phyloP scores from a whole-genome alignment of 805 yeast genomes.

The Starmerella sirachaensis region DNA sequence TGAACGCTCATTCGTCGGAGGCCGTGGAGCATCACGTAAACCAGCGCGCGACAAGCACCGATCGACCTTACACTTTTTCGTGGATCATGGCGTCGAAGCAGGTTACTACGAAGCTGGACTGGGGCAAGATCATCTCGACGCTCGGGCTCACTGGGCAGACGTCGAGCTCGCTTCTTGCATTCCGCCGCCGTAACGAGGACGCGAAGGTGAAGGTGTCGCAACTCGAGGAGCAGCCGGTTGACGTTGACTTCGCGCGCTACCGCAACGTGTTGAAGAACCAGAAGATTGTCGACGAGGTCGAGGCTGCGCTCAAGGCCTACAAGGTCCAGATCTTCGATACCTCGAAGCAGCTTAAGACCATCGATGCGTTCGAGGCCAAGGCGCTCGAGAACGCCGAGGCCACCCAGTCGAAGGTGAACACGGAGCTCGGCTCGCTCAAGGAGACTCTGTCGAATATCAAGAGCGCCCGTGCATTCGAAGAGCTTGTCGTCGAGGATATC shows the following conservation, averaged over 20 bases:
- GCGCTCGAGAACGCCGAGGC: constrained; percentile 91
- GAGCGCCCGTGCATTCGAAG: constrained; percentile 94
- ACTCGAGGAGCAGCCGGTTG: constrained; percentile 58
- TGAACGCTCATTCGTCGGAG: no score
- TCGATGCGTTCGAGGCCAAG: constrained; percentile 86
- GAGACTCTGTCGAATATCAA: constrained; percentile 88
- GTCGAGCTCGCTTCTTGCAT: constrained; percentile 73
- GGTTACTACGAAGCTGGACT: constrained; percentile 76
- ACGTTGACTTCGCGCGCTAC: constrained; percentile 74
- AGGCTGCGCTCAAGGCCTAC: constrained; percentile 62
- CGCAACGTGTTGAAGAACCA: constrained; percentile 70
- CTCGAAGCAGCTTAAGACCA: constrained; percentile 78
- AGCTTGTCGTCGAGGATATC: constrained; percentile 90
- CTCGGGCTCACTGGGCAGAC: constrained; percentile 90
- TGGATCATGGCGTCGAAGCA: constrained; percentile 19
- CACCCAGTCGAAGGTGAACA: constrained; percentile 78
- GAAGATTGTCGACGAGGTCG: constrained; percentile 66
- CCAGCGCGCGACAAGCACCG: no score
- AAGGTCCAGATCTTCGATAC: constrained; percentile 78
- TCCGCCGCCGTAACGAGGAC: constrained; percentile 97
- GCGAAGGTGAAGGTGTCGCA: constrained; percentile 74
- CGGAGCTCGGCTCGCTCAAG: constrained; percentile 75
- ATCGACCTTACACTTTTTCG: constrained; percentile 2
- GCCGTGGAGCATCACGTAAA: no score
- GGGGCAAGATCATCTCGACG: constrained; percentile 81